Evolutionary conservation across 495 filamentous ascomycete genomes (phyloP), one percentile per base, ranked within the genome.

Genomic region (Mytilinidion resinicola): DNA sequence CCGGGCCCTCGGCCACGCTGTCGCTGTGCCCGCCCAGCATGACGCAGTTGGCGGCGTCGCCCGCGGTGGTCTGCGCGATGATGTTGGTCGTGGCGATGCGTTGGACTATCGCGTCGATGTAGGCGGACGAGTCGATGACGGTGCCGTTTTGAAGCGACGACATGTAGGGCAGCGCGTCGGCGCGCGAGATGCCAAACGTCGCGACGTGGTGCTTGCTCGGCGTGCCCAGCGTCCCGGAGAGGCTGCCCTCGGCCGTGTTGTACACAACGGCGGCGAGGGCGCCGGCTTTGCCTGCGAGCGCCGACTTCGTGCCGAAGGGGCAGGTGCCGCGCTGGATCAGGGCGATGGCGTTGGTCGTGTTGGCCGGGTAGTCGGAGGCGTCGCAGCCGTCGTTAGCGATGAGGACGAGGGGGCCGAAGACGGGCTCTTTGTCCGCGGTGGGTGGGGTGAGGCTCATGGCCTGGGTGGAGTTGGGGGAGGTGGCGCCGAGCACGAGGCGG

Each of bases 21-120:
- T 90, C 86, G 21, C 77, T 78, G 70, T 89, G 87, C 3, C 78
- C 85, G 41, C 86, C 86, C 0, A 87, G 67, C 10, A 81, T 72
- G 38, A 90, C 69, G 20, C 85, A 75, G 66, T 88, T 88, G 49
- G 82, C 71, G 12, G 82, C 78, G 71, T 89, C 82, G 53, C 86
- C 87, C 6, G 61, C 70, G 61, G 82, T 85, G 20, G 84, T 83
- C 66, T 82, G 78, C 10, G 86, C 87, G 52, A 89, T 75, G 25
- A 89, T 82, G 61, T 90, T 89, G 73, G 76, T 77, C 0, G 65
- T 70, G 9, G 36, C 30, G 30, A 60, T 55, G 7, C 34, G n/a
- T 10, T 53, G 75, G n/a, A 76, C 65, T 42, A 69, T 66, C 6
- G 69, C 68, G 50, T 61, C 59, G 11, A 65, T 60, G 17, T 35